A percentile compares a stretch with the other conserved stretches of the same genome.
Conservation (phyloP, 306 rosid genomes). For the Pueraria montana region DNA sequence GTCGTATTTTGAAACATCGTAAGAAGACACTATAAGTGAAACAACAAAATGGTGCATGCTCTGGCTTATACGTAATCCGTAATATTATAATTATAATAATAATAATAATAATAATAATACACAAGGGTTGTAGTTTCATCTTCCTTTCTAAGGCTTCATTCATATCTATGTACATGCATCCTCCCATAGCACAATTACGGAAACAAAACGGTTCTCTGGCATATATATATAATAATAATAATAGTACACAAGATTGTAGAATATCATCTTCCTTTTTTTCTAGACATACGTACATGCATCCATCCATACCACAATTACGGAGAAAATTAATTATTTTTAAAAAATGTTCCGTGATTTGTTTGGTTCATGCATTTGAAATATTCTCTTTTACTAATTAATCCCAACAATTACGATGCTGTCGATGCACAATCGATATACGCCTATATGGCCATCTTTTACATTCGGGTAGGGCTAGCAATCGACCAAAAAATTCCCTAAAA, state of each 20-base stretch:
- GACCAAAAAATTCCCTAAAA: too few species aligned
- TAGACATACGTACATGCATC: background rate
- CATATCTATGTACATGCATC: conserved; percentile 28
- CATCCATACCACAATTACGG: background rate
- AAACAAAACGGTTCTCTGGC: background rate
- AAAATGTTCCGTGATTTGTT: background rate
- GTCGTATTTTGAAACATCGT: background rate
- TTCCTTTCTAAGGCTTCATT: background rate
- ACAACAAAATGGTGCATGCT: background rate
- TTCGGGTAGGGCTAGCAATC: too few species aligned
- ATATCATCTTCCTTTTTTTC: background rate
- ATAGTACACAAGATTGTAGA: background rate
- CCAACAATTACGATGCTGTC: too few species aligned
- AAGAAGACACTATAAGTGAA: background rate
- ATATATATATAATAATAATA: background rate
- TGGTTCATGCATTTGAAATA: conserved; percentile 4
- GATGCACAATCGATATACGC: too few species aligned
- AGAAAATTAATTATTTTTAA: background rate
- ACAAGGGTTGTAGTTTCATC: background rate
- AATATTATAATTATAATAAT: background rate
- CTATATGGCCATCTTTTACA: too few species aligned
- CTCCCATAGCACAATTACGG: background rate
- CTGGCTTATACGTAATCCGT: background rate
- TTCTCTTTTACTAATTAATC: background rate
- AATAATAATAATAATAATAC: background rate